Percentiles rank a stretch among this genome's conserved stretches.
phyloP scores from a whole-genome alignment of 257 asterid species.

The Apocynum venetum region DNA sequence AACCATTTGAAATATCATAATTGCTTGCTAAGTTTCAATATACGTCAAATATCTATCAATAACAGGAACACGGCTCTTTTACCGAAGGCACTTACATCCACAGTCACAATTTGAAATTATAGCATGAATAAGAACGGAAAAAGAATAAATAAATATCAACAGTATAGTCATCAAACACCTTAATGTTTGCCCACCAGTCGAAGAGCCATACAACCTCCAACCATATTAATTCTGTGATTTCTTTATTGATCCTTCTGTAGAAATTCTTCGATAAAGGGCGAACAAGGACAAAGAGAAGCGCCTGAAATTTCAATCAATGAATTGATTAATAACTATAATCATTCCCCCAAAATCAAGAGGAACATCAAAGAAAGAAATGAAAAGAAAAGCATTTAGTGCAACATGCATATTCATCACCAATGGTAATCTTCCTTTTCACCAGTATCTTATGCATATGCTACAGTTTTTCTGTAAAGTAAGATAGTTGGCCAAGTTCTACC shows the following conservation, averaged over 20 bases:
- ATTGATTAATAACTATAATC: not conserved
- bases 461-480: not conserved
- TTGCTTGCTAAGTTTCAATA: not conserved
- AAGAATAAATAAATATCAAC: not conserved
- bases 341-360: not conserved
- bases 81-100: not conserved
- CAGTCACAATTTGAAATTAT: not conserved
- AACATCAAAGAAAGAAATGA: not conserved
- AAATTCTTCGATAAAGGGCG: conserved; percentile 59
- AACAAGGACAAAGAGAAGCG: conserved; percentile 49
- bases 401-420: too few relatives aligned
- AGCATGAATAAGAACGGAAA: not conserved
- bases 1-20: not conserved
- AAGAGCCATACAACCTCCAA: conserved; percentile 79
- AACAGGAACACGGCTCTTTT: not conserved
- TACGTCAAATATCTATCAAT: not conserved
- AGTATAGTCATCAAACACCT: conserved; percentile 41
- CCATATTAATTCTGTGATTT: conserved; percentile 63
- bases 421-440: not conserved
- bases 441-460: too few relatives aligned
- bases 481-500: not conserved
- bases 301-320: conserved; percentile 36
- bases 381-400: not conserved
- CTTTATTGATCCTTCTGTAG: conserved; percentile 64
- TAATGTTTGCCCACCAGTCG: conserved; percentile 92